Evolutionary conservation across 352 stramenopile species (phyloP), one percentile per base, ranked within the genome.

Genomic region (Pseudoperonospora humuli): DNA sequence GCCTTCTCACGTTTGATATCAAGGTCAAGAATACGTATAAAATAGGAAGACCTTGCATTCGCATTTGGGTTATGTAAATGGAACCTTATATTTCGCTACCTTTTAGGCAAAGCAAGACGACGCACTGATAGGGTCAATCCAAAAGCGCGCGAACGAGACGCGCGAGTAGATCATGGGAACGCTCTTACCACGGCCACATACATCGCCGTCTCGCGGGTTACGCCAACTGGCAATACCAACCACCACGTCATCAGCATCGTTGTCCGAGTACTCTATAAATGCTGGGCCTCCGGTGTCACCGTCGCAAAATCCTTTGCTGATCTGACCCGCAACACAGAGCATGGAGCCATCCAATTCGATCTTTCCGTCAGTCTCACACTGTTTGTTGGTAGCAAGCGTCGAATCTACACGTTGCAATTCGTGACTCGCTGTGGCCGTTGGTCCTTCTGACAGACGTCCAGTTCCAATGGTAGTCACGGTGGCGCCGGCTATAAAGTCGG

Each of bases 221-320:
- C 50, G 50, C 70, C 70, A 86, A 45, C 70, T 84, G 10, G 78
- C 70, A n/a, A 86, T 57, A 2, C 68, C 74, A 17, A 86, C 40
- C 7, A 79, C 45, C 1, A 64, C 42, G n/a, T 78, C 68, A 4
- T 53, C 45, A 19, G 28, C 44, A 41, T 61, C 57, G 20, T 50
- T 32, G 10, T 57, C 42, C 0, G 40, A 53, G 13, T 58, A 41
- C 39, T 72, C 54, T 9, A 67, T 46, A 18, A 68, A 73, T 8
- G 73, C 54, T 7, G 74, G 70, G 13, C 70, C 66, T 3, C 74
- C 74, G 5, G 64, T 80, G 68, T 84, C 70, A 20, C 67, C 69
- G 49, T 84, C 58, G 50, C 74, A 86, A 34, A 61, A 77, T 25
- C 79, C 56, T 38, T 54, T 61, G 40, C 56, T 65, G 32, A 65